Base-by-base conservation (phyloP, 352 stramenopile species). In the Phytopythium ostracodes region DNA sequence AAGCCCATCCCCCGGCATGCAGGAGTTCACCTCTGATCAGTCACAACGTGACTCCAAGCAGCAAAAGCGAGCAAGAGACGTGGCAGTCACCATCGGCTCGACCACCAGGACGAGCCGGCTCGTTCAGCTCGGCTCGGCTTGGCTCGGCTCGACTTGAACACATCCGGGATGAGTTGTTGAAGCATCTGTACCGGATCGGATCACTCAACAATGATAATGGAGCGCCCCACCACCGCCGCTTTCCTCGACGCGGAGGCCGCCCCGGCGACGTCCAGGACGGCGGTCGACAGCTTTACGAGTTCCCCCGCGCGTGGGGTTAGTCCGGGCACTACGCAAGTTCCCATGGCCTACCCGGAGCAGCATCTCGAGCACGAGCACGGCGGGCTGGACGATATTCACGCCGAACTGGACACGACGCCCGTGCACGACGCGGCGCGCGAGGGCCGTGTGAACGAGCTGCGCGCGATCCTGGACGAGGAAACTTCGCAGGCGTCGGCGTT, bases 301-400 rank as follows among this genome's bases (percentile, higher is more conserved):
- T n/a, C n/a, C n/a, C n/a, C n/a, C n/a, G n/a, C 31, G 31, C 31
- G 4, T 36, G 33, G 3, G 33, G 33, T 14, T 10, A n/a, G 1
- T 14, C 44, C 47, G 47, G 15, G 11, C 50, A 56, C 18, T 42
- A 42, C 15, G 3, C 14, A 56, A 42, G 9, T 7, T 15, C 17
- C 50, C 6, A 56, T 56, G 50, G 31, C 12, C 15, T 29, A 43
- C 27, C 47, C 47, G 27, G 47, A 53, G 47, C 47, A 53, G 22
- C 22, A 53, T 58, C 57, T 62, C 31, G 46, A 67, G 49, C 67
- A 66, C 54, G 55, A 83, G 63, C 59, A 71, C 62, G 72, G 81
- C 20, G 81, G 81, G 18, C 66, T 89, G 46, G 80, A 90, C 59
- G 80, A 87, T 53, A 65, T 90, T 44, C 80, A 92, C 69, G 72